A percentile compares a stretch with the other conserved stretches of the same genome.
These are phyloP conservation scores for Barnettozyma hawaiiensis DNA, from an alignment of 1,139 yeast species.

Conservation along the genomic window DNA sequence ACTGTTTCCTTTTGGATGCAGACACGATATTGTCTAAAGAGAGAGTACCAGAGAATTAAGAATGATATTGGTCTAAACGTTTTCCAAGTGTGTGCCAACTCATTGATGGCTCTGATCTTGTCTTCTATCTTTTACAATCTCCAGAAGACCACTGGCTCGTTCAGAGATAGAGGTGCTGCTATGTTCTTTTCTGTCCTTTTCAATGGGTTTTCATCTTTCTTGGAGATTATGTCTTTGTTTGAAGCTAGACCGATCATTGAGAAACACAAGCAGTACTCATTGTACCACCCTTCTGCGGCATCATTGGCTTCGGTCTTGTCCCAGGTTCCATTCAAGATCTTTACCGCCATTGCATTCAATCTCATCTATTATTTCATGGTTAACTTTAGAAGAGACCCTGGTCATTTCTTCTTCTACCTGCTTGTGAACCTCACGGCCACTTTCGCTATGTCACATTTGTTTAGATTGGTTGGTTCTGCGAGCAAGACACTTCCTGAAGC, in stretches of 20 bases:
- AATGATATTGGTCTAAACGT: conserved; percentile 66
- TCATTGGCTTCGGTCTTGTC: conserved; percentile 65
- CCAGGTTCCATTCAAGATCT: conserved; percentile 58
- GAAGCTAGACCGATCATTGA: conserved; percentile 76
- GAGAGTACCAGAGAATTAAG: conserved; percentile 58
- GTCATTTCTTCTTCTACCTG: conserved; percentile 63
- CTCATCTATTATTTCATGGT: conserved; percentile 61
- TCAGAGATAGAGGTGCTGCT: conserved; percentile 64
- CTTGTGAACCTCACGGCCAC: conserved; percentile 50
- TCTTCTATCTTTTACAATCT: conserved; percentile 73
- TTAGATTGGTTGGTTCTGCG: conserved; percentile 65
- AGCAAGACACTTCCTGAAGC: conserved; percentile 59
- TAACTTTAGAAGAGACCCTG: conserved; percentile 58
- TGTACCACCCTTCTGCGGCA: conserved; percentile 75
- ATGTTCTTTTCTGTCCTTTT: conserved; percentile 74
- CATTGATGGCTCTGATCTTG: conserved; percentile 63
- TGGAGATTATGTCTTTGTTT: conserved; percentile 64
- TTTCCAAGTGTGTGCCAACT: conserved; percentile 55
- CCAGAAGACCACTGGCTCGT: conserved; percentile 42
- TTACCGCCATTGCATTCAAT: conserved; percentile 55
- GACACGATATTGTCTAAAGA: conserved; percentile 48
- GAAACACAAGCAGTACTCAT: conserved; percentile 69
- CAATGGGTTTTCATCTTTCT: conserved; percentile 68
- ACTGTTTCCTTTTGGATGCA: conserved; percentile 65
- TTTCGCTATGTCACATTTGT: conserved; percentile 63